phyloP scores from a whole-genome alignment of 768 basidiomycete genomes.

The Dacryopinax spathularia region DNA sequence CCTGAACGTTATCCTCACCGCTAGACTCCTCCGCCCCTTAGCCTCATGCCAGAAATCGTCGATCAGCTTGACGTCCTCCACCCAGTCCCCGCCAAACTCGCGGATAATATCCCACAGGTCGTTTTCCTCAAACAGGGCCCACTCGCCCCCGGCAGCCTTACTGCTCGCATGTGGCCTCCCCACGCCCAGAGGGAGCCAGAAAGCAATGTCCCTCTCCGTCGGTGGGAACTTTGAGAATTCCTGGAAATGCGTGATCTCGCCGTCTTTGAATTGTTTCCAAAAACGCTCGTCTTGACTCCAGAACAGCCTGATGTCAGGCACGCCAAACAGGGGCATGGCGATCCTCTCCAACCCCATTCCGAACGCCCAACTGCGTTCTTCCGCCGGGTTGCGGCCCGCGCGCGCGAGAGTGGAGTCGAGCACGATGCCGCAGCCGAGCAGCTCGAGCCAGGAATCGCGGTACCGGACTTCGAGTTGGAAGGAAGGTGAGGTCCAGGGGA shows the following conservation, averaged over 20 bases:
- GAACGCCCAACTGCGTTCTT: slow-evolving; percentile 88
- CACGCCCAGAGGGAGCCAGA: slow-evolving; percentile 51
- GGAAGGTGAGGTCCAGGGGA: slow-evolving; percentile 95
- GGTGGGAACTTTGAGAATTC: slow-evolving; percentile 87
- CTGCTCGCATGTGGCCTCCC: slow-evolving; percentile 15
- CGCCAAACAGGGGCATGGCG: slow-evolving; percentile 92
- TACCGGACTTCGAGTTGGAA: slow-evolving; percentile 97
- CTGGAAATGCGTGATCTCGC: slow-evolving; percentile 66
- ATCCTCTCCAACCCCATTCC: slow-evolving; percentile 94
- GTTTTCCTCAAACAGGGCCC: slow-evolving; percentile 61
- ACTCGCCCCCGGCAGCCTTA: slow-evolving; percentile 13
- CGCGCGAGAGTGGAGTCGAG: slow-evolving; percentile 75
- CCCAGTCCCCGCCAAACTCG: slow-evolving; percentile 82
- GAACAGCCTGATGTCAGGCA: slow-evolving; percentile 95
- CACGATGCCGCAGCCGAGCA: slow-evolving; percentile 86
- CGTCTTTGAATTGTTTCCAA: slow-evolving; percentile 66
- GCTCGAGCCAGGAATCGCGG: slow-evolving; percentile 92
- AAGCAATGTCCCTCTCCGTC: slow-evolving; percentile 88
- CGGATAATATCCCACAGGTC: slow-evolving; percentile 93
- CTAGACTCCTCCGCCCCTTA: slow-evolving; percentile 60
- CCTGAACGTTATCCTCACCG: slow-evolving; percentile 85
- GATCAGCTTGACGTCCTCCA: slow-evolving; percentile 83
- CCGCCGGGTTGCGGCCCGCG: slow-evolving; percentile 39
- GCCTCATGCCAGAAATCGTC: slow-evolving; percentile 86
- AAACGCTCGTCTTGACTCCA: slow-evolving; percentile 88